Base-by-base conservation (phyloP, 2,329 filamentous ascomycete genomes). In the Dactylellina parvicollis region DNA sequence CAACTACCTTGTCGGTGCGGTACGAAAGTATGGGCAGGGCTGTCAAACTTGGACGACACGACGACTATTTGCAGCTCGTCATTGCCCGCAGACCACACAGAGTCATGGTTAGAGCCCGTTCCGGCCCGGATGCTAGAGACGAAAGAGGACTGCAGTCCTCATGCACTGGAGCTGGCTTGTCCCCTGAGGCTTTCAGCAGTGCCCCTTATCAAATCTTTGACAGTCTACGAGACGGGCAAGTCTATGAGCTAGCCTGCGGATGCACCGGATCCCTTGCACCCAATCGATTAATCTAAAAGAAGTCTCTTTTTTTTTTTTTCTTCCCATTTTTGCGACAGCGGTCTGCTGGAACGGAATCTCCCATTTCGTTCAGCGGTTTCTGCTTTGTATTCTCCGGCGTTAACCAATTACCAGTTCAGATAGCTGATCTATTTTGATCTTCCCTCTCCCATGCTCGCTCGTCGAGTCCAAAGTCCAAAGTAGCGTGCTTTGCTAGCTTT, bases 241-340 rank as follows among this genome's bases (percentile, higher is more conserved):
- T 73, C 69, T 49, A 66, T 47, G 50, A 73, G 60, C 57, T 65
- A 47, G 55, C 44, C 47, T 73, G 61, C 69, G 69, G 69, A 65
- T 66, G 55, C 32, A 66, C 69, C 69, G 69, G 69, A 73, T 60
- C 54, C 54, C 54, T 66, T 56, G 57, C 47, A 56, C 54, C 69
- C 69, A 66, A 73, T 73, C 30, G 60, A 73, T 65, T 47, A 18
- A 62, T 59, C 34, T 57, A 47, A 50, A 22, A 55, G 12, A 16
- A 36, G n/a, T 32, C 2, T 16, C 30, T 52, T 2, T 52, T 28
- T 32, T 46, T 26, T 38, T 38, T 16, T 4, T 38, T 50, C 44
- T 18, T 26, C 20, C 55, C 16, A 7, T 22, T 22, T 40, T 38
- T 49, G 14, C 46, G n/a, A 49, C 5, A 36, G 26, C 16, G 12